Conservation (phyloP, 1,284 basidiomycete genomes). For the Sparassis latifolia region DNA sequence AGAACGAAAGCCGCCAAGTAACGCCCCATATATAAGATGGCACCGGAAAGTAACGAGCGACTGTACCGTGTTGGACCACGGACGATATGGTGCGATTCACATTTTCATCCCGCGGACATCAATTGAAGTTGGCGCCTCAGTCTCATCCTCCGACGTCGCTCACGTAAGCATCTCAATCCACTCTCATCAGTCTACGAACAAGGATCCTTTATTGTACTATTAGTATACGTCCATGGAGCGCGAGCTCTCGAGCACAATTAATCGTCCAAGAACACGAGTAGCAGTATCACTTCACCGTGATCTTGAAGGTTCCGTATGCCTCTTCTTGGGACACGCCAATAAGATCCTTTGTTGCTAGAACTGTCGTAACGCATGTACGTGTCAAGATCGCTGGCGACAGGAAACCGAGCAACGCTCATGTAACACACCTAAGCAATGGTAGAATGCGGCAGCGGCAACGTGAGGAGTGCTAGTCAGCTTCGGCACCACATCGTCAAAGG, state of each 20-base stretch:
- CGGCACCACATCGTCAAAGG: slow-evolving; percentile 63
- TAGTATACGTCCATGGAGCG: too few species aligned
- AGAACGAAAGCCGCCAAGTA: slow-evolving; percentile 13
- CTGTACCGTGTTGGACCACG: neutral
- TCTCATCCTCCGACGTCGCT: too few species aligned
- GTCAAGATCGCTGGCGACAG: neutral
- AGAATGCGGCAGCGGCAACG: slow-evolving; percentile 72
- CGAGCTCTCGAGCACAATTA: too few species aligned
- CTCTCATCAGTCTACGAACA: too few species aligned
- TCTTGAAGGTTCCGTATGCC: slow-evolving; percentile 44
- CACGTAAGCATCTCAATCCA: too few species aligned
- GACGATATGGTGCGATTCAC: too few species aligned
- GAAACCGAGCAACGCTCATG: neutral
- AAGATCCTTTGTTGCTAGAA: slow-evolving; percentile 60
- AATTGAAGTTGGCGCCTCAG: too few species aligned
- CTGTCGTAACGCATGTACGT: slow-evolving; percentile 27
- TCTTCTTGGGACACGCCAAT: slow-evolving; percentile 46
- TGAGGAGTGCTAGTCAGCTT: slow-evolving; percentile 58
- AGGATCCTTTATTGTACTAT: too few species aligned
- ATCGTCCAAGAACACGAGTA: too few species aligned
- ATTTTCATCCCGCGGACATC: too few species aligned
- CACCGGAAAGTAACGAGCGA: neutral
- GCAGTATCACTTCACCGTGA: slow-evolving; percentile 27
- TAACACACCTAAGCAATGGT: slow-evolving; percentile 69
- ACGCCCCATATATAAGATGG: slow-evolving; percentile 14